Conservation (phyloP, 805 yeast genomes). For the Candida coleopterorum region DNA sequence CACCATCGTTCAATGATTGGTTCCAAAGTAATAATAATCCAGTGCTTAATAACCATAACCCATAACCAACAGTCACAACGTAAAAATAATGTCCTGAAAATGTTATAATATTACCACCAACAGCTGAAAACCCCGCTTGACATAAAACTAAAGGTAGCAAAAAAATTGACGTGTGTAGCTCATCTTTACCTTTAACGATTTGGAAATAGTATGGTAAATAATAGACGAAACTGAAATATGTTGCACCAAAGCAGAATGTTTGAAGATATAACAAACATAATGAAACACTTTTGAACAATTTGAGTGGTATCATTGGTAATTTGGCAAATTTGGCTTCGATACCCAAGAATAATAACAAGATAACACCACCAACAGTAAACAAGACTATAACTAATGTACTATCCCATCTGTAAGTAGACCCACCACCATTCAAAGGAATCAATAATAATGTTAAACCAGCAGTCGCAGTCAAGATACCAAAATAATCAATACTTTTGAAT, state of each 20-base stretch:
- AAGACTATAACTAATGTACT: slow-evolving; percentile 49
- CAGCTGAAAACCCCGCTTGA: slow-evolving; percentile 28
- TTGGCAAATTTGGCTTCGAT: slow-evolving; percentile 39
- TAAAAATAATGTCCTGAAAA: slow-evolving; percentile 25
- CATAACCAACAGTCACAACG: slow-evolving; percentile 22
- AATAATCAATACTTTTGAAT: slow-evolving; percentile 41
- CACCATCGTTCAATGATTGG: slow-evolving; percentile 16
- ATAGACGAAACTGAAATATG: slow-evolving; percentile 32
- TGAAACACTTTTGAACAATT: slow-evolving; percentile 31
- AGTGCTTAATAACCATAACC: slow-evolving; percentile 38
- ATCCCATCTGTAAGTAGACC: slow-evolving; percentile 47
- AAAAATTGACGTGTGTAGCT: slow-evolving; percentile 30
- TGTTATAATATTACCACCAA: slow-evolving; percentile 28
- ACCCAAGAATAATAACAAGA: slow-evolving; percentile 28
- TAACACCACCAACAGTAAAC: slow-evolving; percentile 43
- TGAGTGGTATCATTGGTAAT: slow-evolving; percentile 44
- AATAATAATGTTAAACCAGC: slow-evolving; percentile 41
- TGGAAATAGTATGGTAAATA: slow-evolving; percentile 21
- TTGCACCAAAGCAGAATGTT: slow-evolving; percentile 25
- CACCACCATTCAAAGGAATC: slow-evolving; percentile 53
- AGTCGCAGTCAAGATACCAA: slow-evolving; percentile 43
- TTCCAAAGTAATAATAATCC: slow-evolving; percentile 31
- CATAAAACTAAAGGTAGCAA: slow-evolving; percentile 28
- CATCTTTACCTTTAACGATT: slow-evolving; percentile 25
- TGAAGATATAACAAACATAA: slow-evolving; percentile 36